Evolutionary conservation across 768 basidiomycete genomes (phyloP).

Genomic region (Fistulinella prunicolor): DNA sequence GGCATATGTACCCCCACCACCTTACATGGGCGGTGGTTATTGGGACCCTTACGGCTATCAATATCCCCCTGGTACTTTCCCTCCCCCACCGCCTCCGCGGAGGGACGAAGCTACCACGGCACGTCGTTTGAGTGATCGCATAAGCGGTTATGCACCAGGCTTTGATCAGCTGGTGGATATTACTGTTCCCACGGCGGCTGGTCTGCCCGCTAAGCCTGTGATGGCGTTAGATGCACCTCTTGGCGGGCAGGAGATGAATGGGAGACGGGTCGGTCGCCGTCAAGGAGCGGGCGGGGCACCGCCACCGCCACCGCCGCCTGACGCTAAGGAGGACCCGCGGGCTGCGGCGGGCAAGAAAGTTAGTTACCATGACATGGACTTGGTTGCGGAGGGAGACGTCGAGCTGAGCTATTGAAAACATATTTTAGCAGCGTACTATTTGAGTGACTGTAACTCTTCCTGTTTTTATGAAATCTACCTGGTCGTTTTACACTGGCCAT

Average conservation of each 20-base stretch:
- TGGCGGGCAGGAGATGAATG: slow-evolving; percentile 32
- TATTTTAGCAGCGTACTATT: slow-evolving; percentile 27
- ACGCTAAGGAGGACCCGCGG: slow-evolving; percentile 90
- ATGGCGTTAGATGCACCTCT: slow-evolving; percentile 54
- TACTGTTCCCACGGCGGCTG: slow-evolving; percentile 60
- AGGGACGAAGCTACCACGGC: slow-evolving; percentile 58
- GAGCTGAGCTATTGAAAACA: slow-evolving; percentile 45
- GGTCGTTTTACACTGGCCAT: slow-evolving; percentile 22
- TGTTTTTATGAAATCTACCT: slow-evolving; percentile 30
- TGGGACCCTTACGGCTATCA: slow-evolving; percentile 48
- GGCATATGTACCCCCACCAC: slow-evolving; percentile 35
- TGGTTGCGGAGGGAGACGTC: slow-evolving; percentile 79
- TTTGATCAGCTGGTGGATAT: slow-evolving; percentile 40
- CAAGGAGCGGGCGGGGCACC: slow-evolving; percentile 46
- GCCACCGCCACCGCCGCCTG: slow-evolving; percentile 78
- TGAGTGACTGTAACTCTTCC: slow-evolving; percentile 16
- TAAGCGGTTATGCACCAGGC: slow-evolving; percentile 69
- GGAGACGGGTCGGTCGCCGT: slow-evolving; percentile 37
- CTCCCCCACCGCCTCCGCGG: slow-evolving; percentile 40
- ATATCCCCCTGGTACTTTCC: slow-evolving; percentile 37
- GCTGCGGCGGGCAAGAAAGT: slow-evolving; percentile 86
- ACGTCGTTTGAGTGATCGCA: slow-evolving; percentile 73
- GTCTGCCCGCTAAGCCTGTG: slow-evolving; percentile 76
- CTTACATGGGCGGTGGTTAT: slow-evolving; percentile 39
- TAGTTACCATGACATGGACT: slow-evolving; percentile 95